Conservation (phyloP, 345 rosid species). For the Clarkia xantiana region DNA sequence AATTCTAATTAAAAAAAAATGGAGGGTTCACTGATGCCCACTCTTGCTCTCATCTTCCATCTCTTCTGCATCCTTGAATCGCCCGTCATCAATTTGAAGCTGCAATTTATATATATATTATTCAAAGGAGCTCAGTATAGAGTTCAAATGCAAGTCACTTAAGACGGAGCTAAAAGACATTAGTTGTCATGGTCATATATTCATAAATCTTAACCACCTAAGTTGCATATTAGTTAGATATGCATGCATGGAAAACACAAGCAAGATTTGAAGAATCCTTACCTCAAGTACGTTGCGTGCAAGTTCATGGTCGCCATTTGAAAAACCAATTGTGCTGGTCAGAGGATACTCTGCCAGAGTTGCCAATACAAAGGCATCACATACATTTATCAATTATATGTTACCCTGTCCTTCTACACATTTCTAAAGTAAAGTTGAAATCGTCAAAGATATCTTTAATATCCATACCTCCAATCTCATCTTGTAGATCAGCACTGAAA, state of each 20-base stretch:
- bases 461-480: slow-evolving; percentile 33
- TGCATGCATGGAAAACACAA: neutral
- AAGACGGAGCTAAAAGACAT: too few species aligned
- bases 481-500: slow-evolving; percentile 70
- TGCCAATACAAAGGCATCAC: too few species aligned
- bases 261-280: neutral
- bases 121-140: neutral
- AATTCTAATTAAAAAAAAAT: neutral
- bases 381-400: too few species aligned
- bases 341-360: slow-evolving; percentile 5
- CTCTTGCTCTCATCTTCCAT: slow-evolving; percentile 33
- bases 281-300: slow-evolving; percentile 64
- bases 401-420: too few species aligned
- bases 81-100: slow-evolving; percentile 74
- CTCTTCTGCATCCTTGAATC: slow-evolving; percentile 95
- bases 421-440: neutral
- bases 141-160: too few species aligned
- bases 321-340: slow-evolving; percentile 55
- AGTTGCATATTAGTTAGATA: too few species aligned
- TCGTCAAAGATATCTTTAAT: neutral
- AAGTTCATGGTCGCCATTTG: slow-evolving; percentile 67
- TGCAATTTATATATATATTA: slow-evolving; percentile 15
- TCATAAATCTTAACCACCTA: too few species aligned
- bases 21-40: slow-evolving; percentile 16
- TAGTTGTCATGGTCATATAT: too few species aligned